Evolutionary conservation across 768 basidiomycete species (phyloP).

Genomic region (Boletus insuetus): DNA sequence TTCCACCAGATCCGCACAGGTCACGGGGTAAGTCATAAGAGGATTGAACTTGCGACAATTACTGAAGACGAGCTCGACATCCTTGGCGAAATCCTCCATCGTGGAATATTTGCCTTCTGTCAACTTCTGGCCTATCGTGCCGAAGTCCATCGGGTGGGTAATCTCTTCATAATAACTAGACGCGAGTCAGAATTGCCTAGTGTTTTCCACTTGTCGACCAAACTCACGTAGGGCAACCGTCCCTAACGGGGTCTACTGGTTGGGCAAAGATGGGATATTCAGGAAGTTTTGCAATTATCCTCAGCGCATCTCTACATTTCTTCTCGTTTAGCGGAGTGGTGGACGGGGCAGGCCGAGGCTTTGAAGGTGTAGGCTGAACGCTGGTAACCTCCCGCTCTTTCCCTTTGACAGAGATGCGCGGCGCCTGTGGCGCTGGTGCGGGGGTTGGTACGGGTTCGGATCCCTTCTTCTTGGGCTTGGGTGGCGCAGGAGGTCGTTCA

Average conservation of each 20-base stretch:
- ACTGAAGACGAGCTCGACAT: constrained; percentile 77
- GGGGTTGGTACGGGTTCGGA: constrained; percentile 23
- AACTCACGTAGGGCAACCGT: constrained; percentile 89
- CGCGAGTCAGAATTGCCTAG: not conserved
- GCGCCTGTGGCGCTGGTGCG: constrained; percentile 20
- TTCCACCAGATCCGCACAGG: constrained; percentile 73
- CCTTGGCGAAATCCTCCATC: constrained; percentile 80
- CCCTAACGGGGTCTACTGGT: constrained; percentile 79
- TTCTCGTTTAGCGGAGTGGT: constrained; percentile 68
- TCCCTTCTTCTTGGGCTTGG: constrained; percentile 46
- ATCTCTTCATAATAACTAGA: constrained; percentile 90
- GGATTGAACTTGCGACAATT: constrained; percentile 96
- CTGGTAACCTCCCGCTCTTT: constrained; percentile 64
- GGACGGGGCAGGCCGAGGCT: constrained; percentile 38
- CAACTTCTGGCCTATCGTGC: constrained; percentile 73
- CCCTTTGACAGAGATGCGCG: constrained; percentile 56
- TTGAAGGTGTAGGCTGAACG: constrained; percentile 35
- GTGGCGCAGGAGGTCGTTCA: constrained; percentile 27
- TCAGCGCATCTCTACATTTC: constrained; percentile 77
- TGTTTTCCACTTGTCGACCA: not conserved
- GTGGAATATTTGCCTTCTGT: constrained; percentile 63
- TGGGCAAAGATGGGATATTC: constrained; percentile 72
- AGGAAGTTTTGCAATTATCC: constrained; percentile 53
- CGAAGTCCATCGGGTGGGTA: constrained; percentile 89
- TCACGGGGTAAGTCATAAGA: constrained; percentile 67